phyloP scores from a whole-genome alignment of 768 basidiomycete species.

The Hygrocybe punicea region DNA sequence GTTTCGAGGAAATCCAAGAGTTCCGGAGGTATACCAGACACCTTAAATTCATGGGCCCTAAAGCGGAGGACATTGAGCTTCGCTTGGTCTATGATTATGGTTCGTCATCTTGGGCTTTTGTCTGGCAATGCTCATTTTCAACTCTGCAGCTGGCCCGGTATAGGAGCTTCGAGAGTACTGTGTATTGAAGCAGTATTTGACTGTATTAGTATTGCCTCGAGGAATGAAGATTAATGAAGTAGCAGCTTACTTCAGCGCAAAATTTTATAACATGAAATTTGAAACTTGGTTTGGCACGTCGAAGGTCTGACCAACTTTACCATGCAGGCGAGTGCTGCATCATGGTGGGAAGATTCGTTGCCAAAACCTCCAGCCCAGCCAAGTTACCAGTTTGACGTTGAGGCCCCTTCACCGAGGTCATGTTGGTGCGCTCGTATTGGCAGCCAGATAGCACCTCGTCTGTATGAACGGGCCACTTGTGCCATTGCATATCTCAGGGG shows the following conservation, averaged over 20 bases:
- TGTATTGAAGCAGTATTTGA: no score
- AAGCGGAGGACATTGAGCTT: slow-evolving; percentile 52
- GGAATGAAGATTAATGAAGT: no score
- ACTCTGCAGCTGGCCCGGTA: not conserved
- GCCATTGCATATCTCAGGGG: slow-evolving; percentile 48
- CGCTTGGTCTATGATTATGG: slow-evolving; percentile 67
- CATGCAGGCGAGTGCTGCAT: not conserved
- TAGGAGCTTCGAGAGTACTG: no score
- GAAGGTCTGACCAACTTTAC: no score
- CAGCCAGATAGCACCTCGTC: slow-evolving; percentile 17
- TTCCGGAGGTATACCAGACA: slow-evolving; percentile 60
- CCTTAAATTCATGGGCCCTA: slow-evolving; percentile 60
- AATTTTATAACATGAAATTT: no score
- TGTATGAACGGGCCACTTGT: slow-evolving; percentile 16
- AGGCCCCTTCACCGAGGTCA: not conserved
- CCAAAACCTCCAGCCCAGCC: no score
- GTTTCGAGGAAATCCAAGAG: slow-evolving; percentile 55
- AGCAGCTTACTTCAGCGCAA: no score
- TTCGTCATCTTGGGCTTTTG: not conserved
- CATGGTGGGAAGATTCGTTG: no score
- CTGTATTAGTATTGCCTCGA: no score
- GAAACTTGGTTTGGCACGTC: no score
- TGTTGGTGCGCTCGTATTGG: slow-evolving; percentile 19
- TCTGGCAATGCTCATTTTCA: not conserved
- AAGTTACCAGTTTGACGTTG: not conserved